Percentiles rank a stretch among this genome's conserved stretches.
These are phyloP conservation scores for Blastocystis sp. DNA, from an alignment of 352 stramenopile genomes.

Conservation along the genomic window DNA sequence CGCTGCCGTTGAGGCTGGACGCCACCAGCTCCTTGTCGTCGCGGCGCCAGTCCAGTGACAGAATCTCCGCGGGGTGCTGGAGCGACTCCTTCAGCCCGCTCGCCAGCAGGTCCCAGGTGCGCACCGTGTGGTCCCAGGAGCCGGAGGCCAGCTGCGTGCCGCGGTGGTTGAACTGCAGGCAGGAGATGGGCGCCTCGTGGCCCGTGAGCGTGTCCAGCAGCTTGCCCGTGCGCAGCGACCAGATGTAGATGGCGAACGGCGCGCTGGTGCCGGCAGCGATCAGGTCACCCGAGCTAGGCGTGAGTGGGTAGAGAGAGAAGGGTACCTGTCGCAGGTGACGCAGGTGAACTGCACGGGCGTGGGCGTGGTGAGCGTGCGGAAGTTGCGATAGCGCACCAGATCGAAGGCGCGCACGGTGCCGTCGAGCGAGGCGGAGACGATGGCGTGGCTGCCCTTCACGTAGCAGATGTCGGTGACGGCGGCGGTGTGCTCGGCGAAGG, in stretches of 20 bases:
- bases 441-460: constrained; percentile 79
- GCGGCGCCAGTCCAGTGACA: constrained; percentile 90
- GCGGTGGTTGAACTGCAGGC: constrained; percentile 81
- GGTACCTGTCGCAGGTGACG: constrained; percentile 87
- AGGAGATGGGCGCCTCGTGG: constrained; percentile 92
- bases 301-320: constrained; percentile 31
- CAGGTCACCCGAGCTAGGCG: constrained; percentile 70
- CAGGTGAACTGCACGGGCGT: constrained; percentile 93
- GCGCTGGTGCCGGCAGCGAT: constrained; percentile 87
- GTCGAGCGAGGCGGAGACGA: constrained; percentile 93
- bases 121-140: constrained; percentile 97
- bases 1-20: constrained; percentile 88
- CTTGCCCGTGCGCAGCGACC: constrained; percentile 90
- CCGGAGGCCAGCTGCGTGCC: constrained; percentile 83
- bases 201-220: constrained; percentile 94
- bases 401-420: constrained; percentile 96
- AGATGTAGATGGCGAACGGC: constrained; percentile 95
- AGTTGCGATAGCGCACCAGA: constrained; percentile 96
- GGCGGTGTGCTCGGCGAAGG: constrained; percentile 92
- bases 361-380: constrained; percentile 93
- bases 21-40: constrained; percentile 92
- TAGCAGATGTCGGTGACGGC: constrained; percentile 93
- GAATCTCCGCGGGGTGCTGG: constrained; percentile 89
- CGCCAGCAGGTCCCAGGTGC: constrained; percentile 92
- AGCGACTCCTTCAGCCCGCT: constrained; percentile 84